Evolutionary conservation across 2,329 filamentous ascomycete species (phyloP).

Genomic region (Stagonosporopsis tanaceti): DNA sequence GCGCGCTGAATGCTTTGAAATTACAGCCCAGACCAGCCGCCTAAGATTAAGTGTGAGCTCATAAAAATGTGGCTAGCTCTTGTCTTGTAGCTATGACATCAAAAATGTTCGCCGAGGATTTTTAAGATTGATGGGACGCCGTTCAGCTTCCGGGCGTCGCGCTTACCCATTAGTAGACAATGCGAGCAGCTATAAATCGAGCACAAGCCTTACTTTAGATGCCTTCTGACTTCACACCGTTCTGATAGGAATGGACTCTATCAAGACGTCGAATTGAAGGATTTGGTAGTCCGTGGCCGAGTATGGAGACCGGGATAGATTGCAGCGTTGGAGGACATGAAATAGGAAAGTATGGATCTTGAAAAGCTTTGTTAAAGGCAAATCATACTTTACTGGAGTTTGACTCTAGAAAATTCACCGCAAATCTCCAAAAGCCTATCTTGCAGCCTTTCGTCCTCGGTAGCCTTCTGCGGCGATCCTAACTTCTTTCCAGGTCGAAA

Average conservation of each 20-base stretch:
- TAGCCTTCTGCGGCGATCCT: constrained; percentile 37
- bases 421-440: constrained; percentile 54
- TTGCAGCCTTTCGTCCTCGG: constrained; percentile 53
- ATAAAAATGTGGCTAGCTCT: constrained; percentile 15
- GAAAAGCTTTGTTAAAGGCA: background rate
- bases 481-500: constrained; percentile 45
- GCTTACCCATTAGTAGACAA: no score
- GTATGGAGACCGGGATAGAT: background rate
- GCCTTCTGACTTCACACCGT: constrained; percentile 27
- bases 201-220: no score
- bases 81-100: constrained; percentile 24
- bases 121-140: no score
- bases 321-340: background rate
- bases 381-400: constrained; percentile 28
- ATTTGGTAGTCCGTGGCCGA: constrained; percentile 14
- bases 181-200: no score
- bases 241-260: constrained; percentile 32
- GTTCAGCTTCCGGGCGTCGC: no score
- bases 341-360: background rate
- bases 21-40: background rate
- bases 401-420: constrained; percentile 47
- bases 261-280: constrained; percentile 8
- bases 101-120: background rate
- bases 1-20: background rate
- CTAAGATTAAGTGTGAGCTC: background rate